These are phyloP conservation scores for Phaeosphaeria sp. DNA, from an alignment of 2,329 filamentous ascomycete genomes.

Conservation along the genomic window DNA sequence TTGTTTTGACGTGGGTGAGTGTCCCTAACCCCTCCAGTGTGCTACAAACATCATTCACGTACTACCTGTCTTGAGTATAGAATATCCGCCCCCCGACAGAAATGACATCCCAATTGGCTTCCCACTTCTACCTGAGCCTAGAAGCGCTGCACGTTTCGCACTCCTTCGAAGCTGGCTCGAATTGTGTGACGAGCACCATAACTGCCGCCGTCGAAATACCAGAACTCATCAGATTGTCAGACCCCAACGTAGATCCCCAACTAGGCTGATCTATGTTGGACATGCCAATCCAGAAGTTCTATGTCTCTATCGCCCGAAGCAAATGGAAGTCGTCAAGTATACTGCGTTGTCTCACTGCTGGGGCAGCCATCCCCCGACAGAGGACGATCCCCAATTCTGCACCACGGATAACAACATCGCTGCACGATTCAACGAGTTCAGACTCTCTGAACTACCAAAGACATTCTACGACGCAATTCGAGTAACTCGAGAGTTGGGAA, in stretches of 20 bases:
- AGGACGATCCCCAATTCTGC: slow-evolving; percentile 15
- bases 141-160: slow-evolving; percentile 7
- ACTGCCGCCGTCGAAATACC: too few species aligned
- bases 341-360: slow-evolving; percentile 26
- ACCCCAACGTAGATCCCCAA: slow-evolving; percentile 10
- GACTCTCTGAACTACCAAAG: slow-evolving; percentile 6
- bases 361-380: slow-evolving; percentile 13
- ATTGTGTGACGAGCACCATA: slow-evolving; percentile 11
- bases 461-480: neutral
- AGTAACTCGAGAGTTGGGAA: neutral
- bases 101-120: slow-evolving; percentile 10
- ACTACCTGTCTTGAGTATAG: slow-evolving; percentile 11
- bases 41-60: slow-evolving; percentile 8
- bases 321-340: slow-evolving; percentile 12
- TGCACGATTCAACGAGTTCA: slow-evolving; percentile 8
- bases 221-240: slow-evolving; percentile 6
- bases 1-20: neutral
- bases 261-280: slow-evolving; percentile 17
- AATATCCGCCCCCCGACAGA: neutral
- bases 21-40: slow-evolving; percentile 1
- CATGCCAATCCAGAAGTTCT: slow-evolving; percentile 11
- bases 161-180: slow-evolving; percentile 17
- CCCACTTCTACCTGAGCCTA: slow-evolving; percentile 8
- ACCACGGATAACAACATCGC: slow-evolving; percentile 17
- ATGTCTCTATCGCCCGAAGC: slow-evolving; percentile 12